Conservation (phyloP, 1,139 yeast species). For the Yamadazyma atlantica region DNA sequence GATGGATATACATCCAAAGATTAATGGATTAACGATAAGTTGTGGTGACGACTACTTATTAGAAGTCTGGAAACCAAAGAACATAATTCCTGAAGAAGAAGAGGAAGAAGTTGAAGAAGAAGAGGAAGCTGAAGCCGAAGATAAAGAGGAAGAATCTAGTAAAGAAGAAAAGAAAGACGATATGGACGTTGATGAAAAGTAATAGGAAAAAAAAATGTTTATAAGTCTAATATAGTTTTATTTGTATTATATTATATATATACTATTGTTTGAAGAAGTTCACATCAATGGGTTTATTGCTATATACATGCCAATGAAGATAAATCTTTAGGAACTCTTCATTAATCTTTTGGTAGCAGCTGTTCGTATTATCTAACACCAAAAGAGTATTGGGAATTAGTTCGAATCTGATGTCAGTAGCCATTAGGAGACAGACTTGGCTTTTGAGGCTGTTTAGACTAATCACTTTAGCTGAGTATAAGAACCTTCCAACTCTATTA, state of each 20-base stretch:
- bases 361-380: constrained; percentile 8
- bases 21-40: constrained; percentile 41
- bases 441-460: constrained; percentile 7
- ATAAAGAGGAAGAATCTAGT: constrained; percentile 3
- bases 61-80: constrained; percentile 56
- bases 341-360: constrained; percentile 8
- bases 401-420: constrained; percentile 19
- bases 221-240: neutral
- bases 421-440: constrained; percentile 16
- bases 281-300: constrained; percentile 12
- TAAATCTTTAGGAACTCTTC: constrained; percentile 8
- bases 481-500: constrained; percentile 21
- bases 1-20: constrained; percentile 48
- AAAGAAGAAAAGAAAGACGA: neutral
- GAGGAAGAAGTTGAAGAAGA: constrained; percentile 37
- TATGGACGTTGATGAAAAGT: constrained; percentile 5
- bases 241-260: constrained; percentile 2
- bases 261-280: constrained; percentile 3
- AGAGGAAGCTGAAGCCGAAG: constrained; percentile 29
- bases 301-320: constrained; percentile 16
- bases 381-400: constrained; percentile 8
- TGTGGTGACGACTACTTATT: constrained; percentile 55
- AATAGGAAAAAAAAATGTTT: neutral
- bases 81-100: constrained; percentile 39
- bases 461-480: constrained; percentile 16